Conservation (phyloP, 2,329 filamentous ascomycete genomes). For the Coniochaeta ligniaria region DNA sequence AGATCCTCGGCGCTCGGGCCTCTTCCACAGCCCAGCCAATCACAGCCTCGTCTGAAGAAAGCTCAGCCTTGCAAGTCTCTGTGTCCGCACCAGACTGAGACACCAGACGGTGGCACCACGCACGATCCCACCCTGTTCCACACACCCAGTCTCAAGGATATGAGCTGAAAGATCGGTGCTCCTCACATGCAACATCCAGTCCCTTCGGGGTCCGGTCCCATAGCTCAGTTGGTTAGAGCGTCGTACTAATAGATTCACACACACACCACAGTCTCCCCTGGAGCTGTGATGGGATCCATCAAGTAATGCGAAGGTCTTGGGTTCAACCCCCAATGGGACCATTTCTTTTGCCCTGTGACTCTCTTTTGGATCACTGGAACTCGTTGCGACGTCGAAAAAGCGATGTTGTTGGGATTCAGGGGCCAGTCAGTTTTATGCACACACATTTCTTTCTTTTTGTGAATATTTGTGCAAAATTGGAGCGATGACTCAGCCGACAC, state of each 20-base stretch:
- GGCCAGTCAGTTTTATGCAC: no score
- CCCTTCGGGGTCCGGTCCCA: not conserved
- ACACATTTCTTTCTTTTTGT: not conserved
- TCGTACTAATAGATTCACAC: slow-evolving; percentile 1
- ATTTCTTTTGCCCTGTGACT: not conserved
- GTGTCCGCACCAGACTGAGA: no score
- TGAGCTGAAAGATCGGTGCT: no score
- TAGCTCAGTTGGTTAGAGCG: slow-evolving; percentile 3
- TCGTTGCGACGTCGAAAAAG: no score
- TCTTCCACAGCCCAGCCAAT: not conserved
- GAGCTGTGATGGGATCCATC: not conserved
- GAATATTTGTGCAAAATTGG: not conserved
- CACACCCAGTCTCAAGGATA: no score
- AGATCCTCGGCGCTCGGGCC: not conserved
- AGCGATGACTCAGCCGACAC: no score
- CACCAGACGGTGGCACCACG: no score
- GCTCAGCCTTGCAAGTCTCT: no score
- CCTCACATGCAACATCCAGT: no score
- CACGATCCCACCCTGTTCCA: no score
- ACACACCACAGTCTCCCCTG: not conserved
- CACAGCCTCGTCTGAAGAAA: not conserved
- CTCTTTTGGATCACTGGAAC: no score
- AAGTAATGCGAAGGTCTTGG: slow-evolving; percentile 1
- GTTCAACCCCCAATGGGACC: slow-evolving; percentile 2
- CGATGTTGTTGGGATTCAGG: no score